These are phyloP conservation scores for Fusarium chaquense DNA, from an alignment of 2,329 filamentous ascomycete species.

Conservation along the genomic window DNA sequence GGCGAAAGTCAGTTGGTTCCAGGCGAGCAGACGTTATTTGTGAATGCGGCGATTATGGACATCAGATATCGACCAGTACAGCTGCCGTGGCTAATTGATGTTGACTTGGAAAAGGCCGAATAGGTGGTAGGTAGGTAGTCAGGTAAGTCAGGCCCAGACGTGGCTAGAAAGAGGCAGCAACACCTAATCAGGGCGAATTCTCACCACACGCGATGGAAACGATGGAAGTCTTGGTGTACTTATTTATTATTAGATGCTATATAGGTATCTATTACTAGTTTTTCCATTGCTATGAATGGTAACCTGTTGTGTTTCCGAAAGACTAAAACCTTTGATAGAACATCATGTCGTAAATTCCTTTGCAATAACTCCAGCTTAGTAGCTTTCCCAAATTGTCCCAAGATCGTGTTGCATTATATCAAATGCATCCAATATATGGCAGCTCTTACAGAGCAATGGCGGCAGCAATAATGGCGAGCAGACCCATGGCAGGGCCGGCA, in stretches of 20 bases:
- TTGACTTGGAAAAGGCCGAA: slow-evolving; percentile 54
- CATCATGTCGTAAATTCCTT: slow-evolving; percentile 27
- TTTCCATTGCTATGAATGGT: slow-evolving; percentile 18
- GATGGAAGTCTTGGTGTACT: neutral
- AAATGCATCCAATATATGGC: neutral
- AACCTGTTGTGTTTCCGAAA: slow-evolving; percentile 10
- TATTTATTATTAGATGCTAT: slow-evolving; percentile 26
- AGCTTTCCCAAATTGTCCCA: slow-evolving; percentile 3
- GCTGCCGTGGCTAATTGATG: slow-evolving; percentile 65
- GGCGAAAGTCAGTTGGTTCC: slow-evolving; percentile 49
- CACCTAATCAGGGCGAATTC: too few species aligned
- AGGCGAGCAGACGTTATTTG: slow-evolving; percentile 66
- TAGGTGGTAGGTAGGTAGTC: too few species aligned
- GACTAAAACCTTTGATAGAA: slow-evolving; percentile 6
- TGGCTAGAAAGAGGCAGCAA: neutral
- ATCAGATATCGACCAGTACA: slow-evolving; percentile 57
- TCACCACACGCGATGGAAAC: too few species aligned
- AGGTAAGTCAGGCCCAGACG: too few species aligned
- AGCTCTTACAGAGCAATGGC: slow-evolving; percentile 51
- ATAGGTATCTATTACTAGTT: slow-evolving; percentile 31
- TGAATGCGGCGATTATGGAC: slow-evolving; percentile 69
- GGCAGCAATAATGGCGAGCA: slow-evolving; percentile 51
- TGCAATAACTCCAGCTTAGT: slow-evolving; percentile 4
- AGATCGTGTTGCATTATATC: neutral
- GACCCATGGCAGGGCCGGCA: slow-evolving; percentile 46